phyloP scores from a whole-genome alignment of 2,329 filamentous ascomycete genomes.

The Hymenoscyphus occultus region DNA sequence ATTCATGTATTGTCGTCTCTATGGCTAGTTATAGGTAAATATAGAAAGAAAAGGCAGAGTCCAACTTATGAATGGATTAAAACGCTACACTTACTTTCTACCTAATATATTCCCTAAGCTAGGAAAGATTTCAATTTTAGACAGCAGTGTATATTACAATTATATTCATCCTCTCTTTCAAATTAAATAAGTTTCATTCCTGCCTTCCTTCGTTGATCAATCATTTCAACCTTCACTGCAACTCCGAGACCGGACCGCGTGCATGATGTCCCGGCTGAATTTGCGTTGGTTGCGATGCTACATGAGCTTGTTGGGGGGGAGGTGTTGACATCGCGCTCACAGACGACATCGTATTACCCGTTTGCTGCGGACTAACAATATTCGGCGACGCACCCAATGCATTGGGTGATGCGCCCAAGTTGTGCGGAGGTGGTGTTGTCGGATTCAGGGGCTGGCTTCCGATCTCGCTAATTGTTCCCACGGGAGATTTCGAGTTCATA shows the following conservation, averaged over 20 bases:
- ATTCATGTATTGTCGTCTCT: no score
- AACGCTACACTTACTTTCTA: not conserved
- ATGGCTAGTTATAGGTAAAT: no score
- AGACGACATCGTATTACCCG: not conserved
- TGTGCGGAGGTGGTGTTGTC: not conserved
- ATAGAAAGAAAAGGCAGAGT: no score
- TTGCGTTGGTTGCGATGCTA: not conserved
- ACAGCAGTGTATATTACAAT: not conserved
- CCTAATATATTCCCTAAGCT: not conserved
- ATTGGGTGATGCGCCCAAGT: not conserved
- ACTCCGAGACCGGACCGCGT: not conserved
- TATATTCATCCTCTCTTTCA: not conserved
- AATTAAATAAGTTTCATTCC: not conserved
- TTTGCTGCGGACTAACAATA: not conserved
- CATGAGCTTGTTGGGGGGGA: not conserved
- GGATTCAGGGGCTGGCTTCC: not conserved
- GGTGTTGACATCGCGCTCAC: slow-evolving; percentile 3
- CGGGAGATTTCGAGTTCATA: not conserved
- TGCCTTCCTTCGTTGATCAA: not conserved
- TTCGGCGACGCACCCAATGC: not conserved
- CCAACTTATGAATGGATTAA: not conserved
- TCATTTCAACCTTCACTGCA: not conserved
- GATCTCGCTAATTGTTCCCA: slow-evolving; percentile 8
- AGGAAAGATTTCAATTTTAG: not conserved
- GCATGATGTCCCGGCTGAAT: not conserved